Conservation (phyloP, 2,329 filamentous ascomycete species). For the Hymenoscyphus salicellus region DNA sequence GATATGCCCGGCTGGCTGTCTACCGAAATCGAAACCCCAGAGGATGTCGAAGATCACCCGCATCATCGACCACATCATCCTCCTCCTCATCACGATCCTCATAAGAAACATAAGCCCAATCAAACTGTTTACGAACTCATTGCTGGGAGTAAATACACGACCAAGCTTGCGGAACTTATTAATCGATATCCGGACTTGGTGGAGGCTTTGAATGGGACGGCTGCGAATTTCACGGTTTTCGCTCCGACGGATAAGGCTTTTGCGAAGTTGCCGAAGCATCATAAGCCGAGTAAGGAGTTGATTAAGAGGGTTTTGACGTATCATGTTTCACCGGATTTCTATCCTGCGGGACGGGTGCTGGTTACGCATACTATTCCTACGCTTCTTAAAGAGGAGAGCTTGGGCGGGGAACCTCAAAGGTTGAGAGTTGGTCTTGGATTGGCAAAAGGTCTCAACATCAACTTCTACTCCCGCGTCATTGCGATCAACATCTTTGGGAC, state of each 20-base stretch:
- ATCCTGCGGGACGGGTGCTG: constrained; percentile 64
- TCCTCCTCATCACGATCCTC: constrained; percentile 28
- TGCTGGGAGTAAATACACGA: constrained; percentile 70
- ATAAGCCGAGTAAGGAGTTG: constrained; percentile 65
- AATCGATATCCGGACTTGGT: constrained; percentile 70
- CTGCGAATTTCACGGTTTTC: constrained; percentile 75
- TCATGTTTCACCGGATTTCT: constrained; percentile 68
- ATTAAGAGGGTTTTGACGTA: constrained; percentile 70
- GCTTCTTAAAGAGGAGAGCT: constrained; percentile 52
- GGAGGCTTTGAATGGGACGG: constrained; percentile 68
- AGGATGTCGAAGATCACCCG: constrained; percentile 31
- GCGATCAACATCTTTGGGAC: constrained; percentile 67
- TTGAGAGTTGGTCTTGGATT: constrained; percentile 64
- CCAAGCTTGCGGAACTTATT: constrained; percentile 72
- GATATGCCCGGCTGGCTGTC: constrained; percentile 35
- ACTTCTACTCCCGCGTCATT: constrained; percentile 72
- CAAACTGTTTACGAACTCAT: constrained; percentile 78
- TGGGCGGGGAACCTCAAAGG: constrained; percentile 68
- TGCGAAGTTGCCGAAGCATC: constrained; percentile 50
- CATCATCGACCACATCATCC: constrained; percentile 27
- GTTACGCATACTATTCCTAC: constrained; percentile 73
- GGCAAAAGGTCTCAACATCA: constrained; percentile 63
- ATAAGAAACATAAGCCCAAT: constrained; percentile 34
- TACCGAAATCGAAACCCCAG: constrained; percentile 36
- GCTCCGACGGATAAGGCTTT: constrained; percentile 77